Evolutionary conservation across 2,329 filamentous ascomycete genomes (phyloP).

Genomic region (Stagonosporopsis chrysanthemi): DNA sequence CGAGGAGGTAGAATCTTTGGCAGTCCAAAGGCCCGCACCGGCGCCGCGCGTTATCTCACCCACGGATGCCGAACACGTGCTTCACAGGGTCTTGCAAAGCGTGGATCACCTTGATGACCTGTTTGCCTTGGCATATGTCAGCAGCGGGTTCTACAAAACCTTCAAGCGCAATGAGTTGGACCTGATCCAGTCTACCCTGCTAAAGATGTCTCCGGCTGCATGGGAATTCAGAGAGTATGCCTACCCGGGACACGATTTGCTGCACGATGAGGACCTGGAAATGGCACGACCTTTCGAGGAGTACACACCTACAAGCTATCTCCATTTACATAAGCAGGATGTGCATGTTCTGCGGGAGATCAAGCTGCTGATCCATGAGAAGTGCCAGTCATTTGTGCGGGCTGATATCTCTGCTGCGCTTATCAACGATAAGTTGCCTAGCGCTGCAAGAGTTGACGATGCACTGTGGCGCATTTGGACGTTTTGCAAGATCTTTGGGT

Average conservation of each 20-base stretch:
- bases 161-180: conserved; percentile 65
- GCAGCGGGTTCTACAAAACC: conserved; percentile 63
- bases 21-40: conserved; percentile 27
- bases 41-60: conserved; percentile 49
- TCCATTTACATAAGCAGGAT: conserved; percentile 61
- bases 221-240: conserved; percentile 68
- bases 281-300: conserved; percentile 58
- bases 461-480: conserved; percentile 72
- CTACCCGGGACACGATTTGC: conserved; percentile 57
- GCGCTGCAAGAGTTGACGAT: conserved; percentile 63
- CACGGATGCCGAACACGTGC: conserved; percentile 57
- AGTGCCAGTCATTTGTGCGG: conserved; percentile 63
- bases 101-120: conserved; percentile 62
- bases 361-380: conserved; percentile 63
- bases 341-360: conserved; percentile 62
- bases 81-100: conserved; percentile 60
- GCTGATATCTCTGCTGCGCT: conserved; percentile 64
- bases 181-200: conserved; percentile 60
- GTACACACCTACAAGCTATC: conserved; percentile 62
- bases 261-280: conserved; percentile 51
- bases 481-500: conserved; percentile 70
- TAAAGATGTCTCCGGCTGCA: conserved; percentile 63
- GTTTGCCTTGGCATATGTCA: conserved; percentile 62
- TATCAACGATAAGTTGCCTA: conserved; percentile 54
- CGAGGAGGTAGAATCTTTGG: conserved; percentile 33